These are phyloP conservation scores for Beta vulgaris DNA, from an alignment of 148 eudicot genomes.

Conservation along the genomic window DNA sequence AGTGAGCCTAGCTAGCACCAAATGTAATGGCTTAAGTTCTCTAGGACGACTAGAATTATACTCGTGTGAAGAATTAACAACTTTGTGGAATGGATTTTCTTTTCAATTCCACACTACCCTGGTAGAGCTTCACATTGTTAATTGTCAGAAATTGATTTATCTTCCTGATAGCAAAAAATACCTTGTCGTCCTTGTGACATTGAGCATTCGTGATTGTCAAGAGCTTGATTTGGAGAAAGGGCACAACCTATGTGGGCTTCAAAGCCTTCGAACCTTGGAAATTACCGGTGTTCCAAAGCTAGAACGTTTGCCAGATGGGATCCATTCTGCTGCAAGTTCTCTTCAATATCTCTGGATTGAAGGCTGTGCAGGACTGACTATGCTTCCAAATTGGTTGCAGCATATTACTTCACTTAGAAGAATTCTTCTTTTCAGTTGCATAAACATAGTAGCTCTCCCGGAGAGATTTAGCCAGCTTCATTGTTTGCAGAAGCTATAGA, in stretches of 20 bases:
- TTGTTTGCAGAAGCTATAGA: constrained; percentile 12
- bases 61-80: constrained; percentile 23
- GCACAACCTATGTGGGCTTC: constrained; percentile 36
- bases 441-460: constrained; percentile 31
- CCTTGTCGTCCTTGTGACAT: constrained; percentile 34
- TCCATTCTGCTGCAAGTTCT: constrained; percentile 28
- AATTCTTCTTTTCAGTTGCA: constrained; percentile 37
- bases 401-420: constrained; percentile 30
- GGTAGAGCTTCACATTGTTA: constrained; percentile 25
- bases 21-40: constrained; percentile 18
- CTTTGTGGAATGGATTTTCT: constrained; percentile 29
- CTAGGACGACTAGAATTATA: constrained; percentile 33
- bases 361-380: constrained; percentile 27
- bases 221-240: constrained; percentile 32
- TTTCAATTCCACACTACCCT: constrained; percentile 31
- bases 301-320: constrained; percentile 27
- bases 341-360: constrained; percentile 33
- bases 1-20: constrained; percentile 17
- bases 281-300: constrained; percentile 37
- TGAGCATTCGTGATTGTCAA: constrained; percentile 40
- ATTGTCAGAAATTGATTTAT: constrained; percentile 35
- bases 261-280: constrained; percentile 30
- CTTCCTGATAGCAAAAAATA: constrained; percentile 34
- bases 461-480: constrained; percentile 20
- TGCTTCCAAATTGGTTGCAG: constrained; percentile 34